Percentiles rank a stretch among this genome's conserved stretches.
Conservation (phyloP, 208 protist species). For the Vickermania ingenoplastis region DNA sequence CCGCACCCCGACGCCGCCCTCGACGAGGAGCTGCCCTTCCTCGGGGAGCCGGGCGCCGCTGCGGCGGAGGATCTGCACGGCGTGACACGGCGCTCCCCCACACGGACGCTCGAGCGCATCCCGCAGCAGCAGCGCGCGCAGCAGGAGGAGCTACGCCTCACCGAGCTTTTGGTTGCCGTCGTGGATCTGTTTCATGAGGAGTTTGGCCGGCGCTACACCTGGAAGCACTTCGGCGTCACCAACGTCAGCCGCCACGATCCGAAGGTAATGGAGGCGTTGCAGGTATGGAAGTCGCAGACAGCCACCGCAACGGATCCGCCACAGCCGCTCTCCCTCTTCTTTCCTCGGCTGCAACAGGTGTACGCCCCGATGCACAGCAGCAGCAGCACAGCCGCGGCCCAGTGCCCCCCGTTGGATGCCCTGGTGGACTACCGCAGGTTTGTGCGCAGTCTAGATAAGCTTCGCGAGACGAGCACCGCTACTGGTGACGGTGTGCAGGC, state of each 20-base stretch:
- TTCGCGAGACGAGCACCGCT: too few relatives aligned
- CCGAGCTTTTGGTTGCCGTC: conserved; percentile 30
- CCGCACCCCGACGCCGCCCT: neutral
- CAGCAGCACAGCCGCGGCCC: conserved; percentile 4
- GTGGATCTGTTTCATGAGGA: conserved; percentile 33
- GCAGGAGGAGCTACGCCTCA: conserved; percentile 42
- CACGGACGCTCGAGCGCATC: conserved; percentile 40
- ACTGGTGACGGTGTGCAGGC: too few relatives aligned
- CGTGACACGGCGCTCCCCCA: conserved; percentile 31
- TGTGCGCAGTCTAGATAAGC: conserved; percentile 45
- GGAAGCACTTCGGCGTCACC: conserved; percentile 56
- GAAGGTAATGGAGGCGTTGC: neutral
- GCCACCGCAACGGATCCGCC: neutral
- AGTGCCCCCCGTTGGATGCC: conserved; percentile 50
- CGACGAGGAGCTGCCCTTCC: neutral
- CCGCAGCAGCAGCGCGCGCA: conserved; percentile 19
- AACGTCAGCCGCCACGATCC: conserved; percentile 51
- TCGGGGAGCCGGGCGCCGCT: neutral
- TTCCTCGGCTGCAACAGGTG: neutral
- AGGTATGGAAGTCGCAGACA: neutral
- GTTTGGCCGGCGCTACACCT: conserved; percentile 72
- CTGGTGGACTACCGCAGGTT: conserved; percentile 59
- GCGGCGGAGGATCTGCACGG: conserved; percentile 4
- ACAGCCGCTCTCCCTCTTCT: neutral
- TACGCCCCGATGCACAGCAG: neutral